Percentiles rank a stretch among this genome's conserved stretches.
These are phyloP conservation scores for Herpotrichia juniperi DNA, from an alignment of 2,329 filamentous ascomycete genomes.

Conservation along the genomic window DNA sequence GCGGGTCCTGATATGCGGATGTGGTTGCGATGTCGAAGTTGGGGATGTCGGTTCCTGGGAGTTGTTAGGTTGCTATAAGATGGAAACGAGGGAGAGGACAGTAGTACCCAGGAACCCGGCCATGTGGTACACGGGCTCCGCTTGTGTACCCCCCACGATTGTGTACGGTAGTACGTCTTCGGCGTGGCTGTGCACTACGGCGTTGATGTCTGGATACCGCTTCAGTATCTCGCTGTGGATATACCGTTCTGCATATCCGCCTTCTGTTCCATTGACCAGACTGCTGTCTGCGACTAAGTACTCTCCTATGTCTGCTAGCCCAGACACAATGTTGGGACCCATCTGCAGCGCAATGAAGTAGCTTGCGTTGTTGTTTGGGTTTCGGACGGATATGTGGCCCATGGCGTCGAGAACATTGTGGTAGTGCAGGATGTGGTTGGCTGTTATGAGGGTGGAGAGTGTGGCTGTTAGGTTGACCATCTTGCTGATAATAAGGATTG, in stretches of 20 bases:
- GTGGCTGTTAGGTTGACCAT: constrained; percentile 33
- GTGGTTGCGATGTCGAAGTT: constrained; percentile 29
- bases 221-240: constrained; percentile 48
- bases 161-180: constrained; percentile 46
- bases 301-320: constrained; percentile 43
- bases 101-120: constrained; percentile 38
- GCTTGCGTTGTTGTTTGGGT: constrained; percentile 49
- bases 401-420: constrained; percentile 58
- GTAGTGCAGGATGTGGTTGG: constrained; percentile 57
- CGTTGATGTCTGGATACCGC: constrained; percentile 42
- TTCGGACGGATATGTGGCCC: constrained; percentile 59
- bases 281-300: constrained; percentile 44
- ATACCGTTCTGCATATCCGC: constrained; percentile 45
- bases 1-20: constrained; percentile 9
- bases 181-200: constrained; percentile 47
- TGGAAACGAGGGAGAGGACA: too few relatives aligned
- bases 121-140: constrained; percentile 43
- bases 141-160: neutral
- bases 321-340: constrained; percentile 44
- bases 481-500: too few relatives aligned
- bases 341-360: constrained; percentile 49
- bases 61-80: too few relatives aligned
- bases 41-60: constrained; percentile 16
- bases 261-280: constrained; percentile 21
- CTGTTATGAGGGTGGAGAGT: constrained; percentile 45